Evolutionary conservation across 169 alveolate species (phyloP), one percentile per base, ranked within the genome.

Genomic region (Plasmodium blacklocki): DNA sequence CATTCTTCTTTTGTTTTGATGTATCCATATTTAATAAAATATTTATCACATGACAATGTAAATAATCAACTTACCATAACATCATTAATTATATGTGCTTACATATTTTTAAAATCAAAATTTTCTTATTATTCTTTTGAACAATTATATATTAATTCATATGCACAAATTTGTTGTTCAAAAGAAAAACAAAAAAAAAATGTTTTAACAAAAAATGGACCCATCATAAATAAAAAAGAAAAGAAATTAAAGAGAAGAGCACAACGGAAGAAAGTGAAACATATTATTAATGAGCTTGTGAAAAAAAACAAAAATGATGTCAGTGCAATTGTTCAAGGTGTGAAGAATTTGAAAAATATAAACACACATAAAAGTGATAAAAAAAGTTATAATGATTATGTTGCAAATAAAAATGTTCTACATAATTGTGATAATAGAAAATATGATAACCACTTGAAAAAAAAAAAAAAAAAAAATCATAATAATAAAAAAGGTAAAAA

Each of bases 71-170:
- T 76, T 19, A 59, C 39, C 12, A 49, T 76, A 18, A 76, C 78
- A 49, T 64, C 78, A 6, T 26, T 76, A 15, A 76, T 76, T 26
- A 63, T 64, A 47, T 76, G 78, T 21, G 23, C 89, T 0, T 66
- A 76, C 21, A 32, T 76, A 18, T 63, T 76, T 7, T 21, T 76
- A 5, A 76, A 76, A 64, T 23, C 74, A 0, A 76, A 76, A 58
- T 76, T 63, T 21, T 47, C 71, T 19, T 47, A 76, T 58, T 76
- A 76, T 52, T 76, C 89, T n/a, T 76, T 76, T 52, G 47, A n/a
- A 39, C 29, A 76, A 23, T 23, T 76, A 49, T 14, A 49, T 47
- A 19, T 32, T 21, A 76, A 43, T 50, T 68, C 89, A 12, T 76
- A 47, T 68, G 19, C 89, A 21, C 21, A 23, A 6, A 21, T 45